Evolutionary conservation across 306 rosid species (phyloP), one percentile per base, ranked within the genome.

Genomic region (Vicia faba): DNA sequence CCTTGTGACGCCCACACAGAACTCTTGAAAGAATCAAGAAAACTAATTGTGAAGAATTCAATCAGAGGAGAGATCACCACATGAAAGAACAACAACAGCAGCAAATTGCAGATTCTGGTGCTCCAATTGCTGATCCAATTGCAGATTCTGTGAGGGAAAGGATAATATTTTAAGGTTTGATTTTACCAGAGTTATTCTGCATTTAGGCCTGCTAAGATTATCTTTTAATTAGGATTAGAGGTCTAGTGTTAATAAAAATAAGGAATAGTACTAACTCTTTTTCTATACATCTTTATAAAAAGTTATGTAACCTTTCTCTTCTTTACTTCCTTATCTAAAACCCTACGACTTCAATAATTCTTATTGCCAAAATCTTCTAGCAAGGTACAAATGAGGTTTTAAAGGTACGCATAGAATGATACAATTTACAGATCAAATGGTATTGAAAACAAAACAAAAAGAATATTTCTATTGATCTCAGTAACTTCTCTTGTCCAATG

Each of bases 301-400:
- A 15, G 28, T 16, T 50, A 50, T 16, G 20, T 23, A 51, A 9
- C 5, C n/a, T 8, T 20, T 51, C 58, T 20, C 54, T 51, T 16
- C 11, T 45, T 7, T 0, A 3, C 63, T 57, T 57, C 19, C 5
- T 28, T 55, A 55, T 55, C 41, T 29, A 31, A 57, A 53, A 53
- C 59, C 13, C 36, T 31, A 20, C 23, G 12, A 51, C 29, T 51
- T 51, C 58, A 51, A 10, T 48, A 15, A 14, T 41, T 61, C 5
- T 25, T 72, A 8, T 72, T 61, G 54, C 64, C 18, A 61, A 49
- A 63, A 8, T 38, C 11, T n/a, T 66, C 11, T 38, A 41, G 50
- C 71, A 63, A 62, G 61, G 43, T 33, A 44, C 45, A 38, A 40
- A 36, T 60, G 66, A 60, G 66, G 16, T 60, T 29, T 15, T 60